A percentile compares a stretch with the other conserved stretches of the same genome.
Conservation (phyloP, 2,329 filamentous ascomycete species). For the Epichloe festucae region DNA sequence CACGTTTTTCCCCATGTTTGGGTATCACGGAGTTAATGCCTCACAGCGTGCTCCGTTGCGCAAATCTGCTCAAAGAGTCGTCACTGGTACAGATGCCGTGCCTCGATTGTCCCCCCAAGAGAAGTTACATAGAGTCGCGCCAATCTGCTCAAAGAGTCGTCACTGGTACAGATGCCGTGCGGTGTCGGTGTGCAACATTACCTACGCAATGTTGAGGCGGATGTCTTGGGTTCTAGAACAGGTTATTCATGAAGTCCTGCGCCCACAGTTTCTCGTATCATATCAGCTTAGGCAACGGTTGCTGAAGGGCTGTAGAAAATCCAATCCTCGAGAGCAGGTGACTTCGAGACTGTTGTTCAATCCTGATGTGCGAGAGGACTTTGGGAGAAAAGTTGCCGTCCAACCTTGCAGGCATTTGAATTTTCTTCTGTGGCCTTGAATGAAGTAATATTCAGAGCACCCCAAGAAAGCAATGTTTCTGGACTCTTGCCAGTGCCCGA, state of each 20-base stretch:
- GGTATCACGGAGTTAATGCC: not conserved
- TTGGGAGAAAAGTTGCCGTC: not conserved
- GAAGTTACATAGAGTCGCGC: not conserved
- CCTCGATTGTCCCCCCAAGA: not conserved
- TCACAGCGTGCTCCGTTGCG: not conserved
- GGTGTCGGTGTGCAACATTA: slow-evolving; percentile 5
- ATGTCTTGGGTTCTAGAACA: not conserved
- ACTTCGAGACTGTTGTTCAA: too few species aligned
- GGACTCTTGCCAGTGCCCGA: too few species aligned
- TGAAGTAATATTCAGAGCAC: too few species aligned
- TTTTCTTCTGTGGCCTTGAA: too few species aligned
- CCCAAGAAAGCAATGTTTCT: too few species aligned
- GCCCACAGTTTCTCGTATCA: not conserved
- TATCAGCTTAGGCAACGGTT: too few species aligned
- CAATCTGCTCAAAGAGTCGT: not conserved
- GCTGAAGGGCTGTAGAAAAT: too few species aligned
- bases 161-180: slow-evolving; percentile 3
- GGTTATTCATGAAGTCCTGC: not conserved
- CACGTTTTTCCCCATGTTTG: not conserved
- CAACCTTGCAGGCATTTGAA: too few species aligned
- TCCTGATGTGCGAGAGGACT: not conserved
- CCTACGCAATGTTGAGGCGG: not conserved
- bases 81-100: not conserved
- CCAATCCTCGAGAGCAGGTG: too few species aligned
- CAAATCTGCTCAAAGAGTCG: not conserved